Conservation (phyloP, 208 protist genomes). For the Trichomonas gallinae region DNA sequence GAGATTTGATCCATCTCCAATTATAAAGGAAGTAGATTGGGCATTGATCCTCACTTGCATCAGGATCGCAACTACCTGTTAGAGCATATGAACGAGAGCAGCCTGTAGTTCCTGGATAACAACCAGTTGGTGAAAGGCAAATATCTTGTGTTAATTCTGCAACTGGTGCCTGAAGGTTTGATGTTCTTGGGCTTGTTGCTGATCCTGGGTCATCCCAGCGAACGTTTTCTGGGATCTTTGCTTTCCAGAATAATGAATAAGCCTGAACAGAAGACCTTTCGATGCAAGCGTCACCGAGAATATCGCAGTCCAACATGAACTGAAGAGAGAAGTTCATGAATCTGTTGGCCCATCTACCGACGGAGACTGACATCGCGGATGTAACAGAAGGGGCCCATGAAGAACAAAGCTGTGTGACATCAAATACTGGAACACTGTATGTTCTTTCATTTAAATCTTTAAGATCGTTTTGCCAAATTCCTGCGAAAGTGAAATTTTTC, state of each 20-base stretch:
- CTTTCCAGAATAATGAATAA: not conserved
- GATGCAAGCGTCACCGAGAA: not conserved
- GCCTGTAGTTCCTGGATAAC: not conserved
- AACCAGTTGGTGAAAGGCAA: not conserved
- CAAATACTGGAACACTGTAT: not conserved
- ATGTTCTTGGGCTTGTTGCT: not conserved
- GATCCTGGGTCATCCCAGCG: not conserved
- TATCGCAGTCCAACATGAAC: not conserved
- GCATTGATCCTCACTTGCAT: not conserved
- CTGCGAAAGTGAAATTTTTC: not conserved
- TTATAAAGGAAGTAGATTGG: constrained; percentile 12
- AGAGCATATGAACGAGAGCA: not conserved
- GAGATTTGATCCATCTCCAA: not conserved
- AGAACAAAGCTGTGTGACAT: not conserved
- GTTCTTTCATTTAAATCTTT: not conserved
- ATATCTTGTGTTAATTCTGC: not conserved
- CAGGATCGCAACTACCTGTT: not conserved
- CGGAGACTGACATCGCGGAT: not conserved
- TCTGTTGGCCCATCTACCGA: not conserved
- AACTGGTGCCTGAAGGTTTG: not conserved
- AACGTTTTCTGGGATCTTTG: not conserved
- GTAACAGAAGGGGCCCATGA: not conserved
- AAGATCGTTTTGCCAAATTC: not conserved
- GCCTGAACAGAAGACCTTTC: not conserved
- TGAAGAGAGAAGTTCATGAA: not conserved